phyloP scores from a whole-genome alignment of 1,284 basidiomycete species.

The Phellinidium pouzarii region DNA sequence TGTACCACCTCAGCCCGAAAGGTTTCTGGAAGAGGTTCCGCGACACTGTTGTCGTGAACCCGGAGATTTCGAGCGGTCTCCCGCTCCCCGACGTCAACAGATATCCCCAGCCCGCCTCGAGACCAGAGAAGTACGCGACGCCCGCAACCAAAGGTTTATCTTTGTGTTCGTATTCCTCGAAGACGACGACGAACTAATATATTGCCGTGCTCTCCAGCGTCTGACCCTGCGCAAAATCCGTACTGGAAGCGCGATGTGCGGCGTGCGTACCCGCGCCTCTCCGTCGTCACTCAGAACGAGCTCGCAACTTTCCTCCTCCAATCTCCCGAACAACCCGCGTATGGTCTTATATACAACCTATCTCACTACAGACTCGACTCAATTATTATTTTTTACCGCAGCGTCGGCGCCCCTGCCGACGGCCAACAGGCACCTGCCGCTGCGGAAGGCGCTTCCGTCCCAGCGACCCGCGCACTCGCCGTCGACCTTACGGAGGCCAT shows the following conservation, averaged over 20 bases:
- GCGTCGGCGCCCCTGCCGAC: constrained; percentile 49
- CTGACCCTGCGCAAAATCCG: constrained; percentile 76
- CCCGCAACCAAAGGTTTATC: constrained; percentile 79
- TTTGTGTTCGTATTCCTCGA: constrained; percentile 16
- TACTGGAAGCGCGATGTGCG: constrained; percentile 96
- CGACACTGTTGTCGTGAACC: constrained; percentile 72
- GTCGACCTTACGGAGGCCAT: constrained; percentile 68
- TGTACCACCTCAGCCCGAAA: constrained; percentile 81
- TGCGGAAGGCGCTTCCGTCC: constrained; percentile 35
- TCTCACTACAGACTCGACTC: constrained; percentile 21
- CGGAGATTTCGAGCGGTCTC: constrained; percentile 89
- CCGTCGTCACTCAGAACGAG: constrained; percentile 75
- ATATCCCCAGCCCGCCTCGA: constrained; percentile 80
- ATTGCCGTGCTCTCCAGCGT: constrained; percentile 40
- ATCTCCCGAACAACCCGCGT: constrained; percentile 63
- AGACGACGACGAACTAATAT: background rate
- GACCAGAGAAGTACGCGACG: constrained; percentile 79
- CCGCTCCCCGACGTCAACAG: constrained; percentile 70
- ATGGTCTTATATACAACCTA: constrained; percentile 28
- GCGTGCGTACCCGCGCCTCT: constrained; percentile 84
- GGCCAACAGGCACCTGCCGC: constrained; percentile 32
- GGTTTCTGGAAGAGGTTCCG: constrained; percentile 96
- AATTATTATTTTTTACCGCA: constrained; percentile 30
- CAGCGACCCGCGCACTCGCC: constrained; percentile 36
- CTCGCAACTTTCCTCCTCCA: constrained; percentile 80